Evolutionary conservation across 305 asterid species (phyloP).

Genomic region (Ajuga reptans): DNA sequence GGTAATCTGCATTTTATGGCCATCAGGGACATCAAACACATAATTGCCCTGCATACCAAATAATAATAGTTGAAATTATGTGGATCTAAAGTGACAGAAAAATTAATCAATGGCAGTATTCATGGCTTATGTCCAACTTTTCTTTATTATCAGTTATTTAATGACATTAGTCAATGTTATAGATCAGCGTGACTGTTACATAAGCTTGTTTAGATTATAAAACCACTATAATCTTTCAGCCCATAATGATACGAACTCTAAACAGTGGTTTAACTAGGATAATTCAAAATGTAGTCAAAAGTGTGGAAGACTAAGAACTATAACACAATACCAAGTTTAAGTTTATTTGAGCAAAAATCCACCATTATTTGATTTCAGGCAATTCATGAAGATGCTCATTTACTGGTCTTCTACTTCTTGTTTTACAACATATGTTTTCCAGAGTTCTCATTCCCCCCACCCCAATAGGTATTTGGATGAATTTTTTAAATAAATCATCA

Average conservation of each 20-base stretch:
- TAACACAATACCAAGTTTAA: background rate
- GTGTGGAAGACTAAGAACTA: background rate
- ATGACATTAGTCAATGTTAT: background rate
- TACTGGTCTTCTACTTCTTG: background rate
- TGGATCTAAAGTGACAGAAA: background rate
- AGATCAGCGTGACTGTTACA: background rate
- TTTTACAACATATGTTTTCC: background rate
- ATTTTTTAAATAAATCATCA: too few relatives aligned
- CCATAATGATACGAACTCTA: background rate
- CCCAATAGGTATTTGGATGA: too few relatives aligned
- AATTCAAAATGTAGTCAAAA: background rate
- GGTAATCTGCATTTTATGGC: slow-evolving; percentile 67
- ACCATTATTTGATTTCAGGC: background rate
- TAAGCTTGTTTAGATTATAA: background rate
- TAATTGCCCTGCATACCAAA: slow-evolving; percentile 62
- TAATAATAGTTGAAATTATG: slow-evolving; percentile 17
- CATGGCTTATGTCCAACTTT: background rate
- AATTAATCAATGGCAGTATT: background rate
- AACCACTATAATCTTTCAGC: background rate
- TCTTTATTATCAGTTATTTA: background rate
- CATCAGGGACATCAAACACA: slow-evolving; percentile 88
- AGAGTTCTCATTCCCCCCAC: background rate
- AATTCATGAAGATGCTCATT: slow-evolving; percentile 7
- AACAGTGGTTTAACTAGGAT: background rate
- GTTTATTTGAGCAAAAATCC: background rate